Evolutionary conservation across 306 rosid species (phyloP).

Genomic region (Cicer cuneatum): DNA sequence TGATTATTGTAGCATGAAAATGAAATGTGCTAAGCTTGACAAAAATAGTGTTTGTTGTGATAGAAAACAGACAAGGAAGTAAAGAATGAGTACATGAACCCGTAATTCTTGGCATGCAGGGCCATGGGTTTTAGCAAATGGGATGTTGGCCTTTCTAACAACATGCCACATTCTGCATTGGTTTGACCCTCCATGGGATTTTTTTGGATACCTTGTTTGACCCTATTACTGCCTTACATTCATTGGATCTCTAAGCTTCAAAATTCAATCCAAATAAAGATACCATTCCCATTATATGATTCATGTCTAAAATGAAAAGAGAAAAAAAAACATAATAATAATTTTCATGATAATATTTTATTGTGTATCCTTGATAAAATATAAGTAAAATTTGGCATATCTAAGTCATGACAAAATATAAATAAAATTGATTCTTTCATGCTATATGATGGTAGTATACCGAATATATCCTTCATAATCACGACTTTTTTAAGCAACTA

Average conservation of each 20-base stretch:
- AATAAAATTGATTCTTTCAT: too few species aligned
- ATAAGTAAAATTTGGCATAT: too few species aligned
- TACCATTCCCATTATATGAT: neutral
- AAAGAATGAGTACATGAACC: constrained; percentile 56
- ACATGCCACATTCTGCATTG: constrained; percentile 49
- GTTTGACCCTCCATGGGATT: constrained; percentile 36
- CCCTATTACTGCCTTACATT: constrained; percentile 17
- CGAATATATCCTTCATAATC: too few species aligned
- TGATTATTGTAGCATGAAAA: constrained; percentile 14
- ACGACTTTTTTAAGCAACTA: too few species aligned
- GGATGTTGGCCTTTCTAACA: constrained; percentile 62
- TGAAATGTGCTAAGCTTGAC: constrained; percentile 9
- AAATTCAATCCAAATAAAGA: constrained; percentile 5
- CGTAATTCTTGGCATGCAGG: constrained; percentile 63
- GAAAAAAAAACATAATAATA: neutral
- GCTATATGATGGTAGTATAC: too few species aligned
- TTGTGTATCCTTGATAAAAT: too few species aligned
- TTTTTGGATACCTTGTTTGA: constrained; percentile 34
- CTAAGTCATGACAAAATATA: too few species aligned
- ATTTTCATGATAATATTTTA: too few species aligned
- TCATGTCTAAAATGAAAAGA: neutral
- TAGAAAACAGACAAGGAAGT: constrained; percentile 52
- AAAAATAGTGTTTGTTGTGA: constrained; percentile 37
- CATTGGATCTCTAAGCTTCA: constrained; percentile 10
- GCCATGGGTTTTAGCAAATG: constrained; percentile 61